A percentile compares a stretch with the other conserved stretches of the same genome.
Evolutionary conservation across 2,329 filamentous ascomycete species (phyloP).

Genomic region (Xylaria hypoxylon): DNA sequence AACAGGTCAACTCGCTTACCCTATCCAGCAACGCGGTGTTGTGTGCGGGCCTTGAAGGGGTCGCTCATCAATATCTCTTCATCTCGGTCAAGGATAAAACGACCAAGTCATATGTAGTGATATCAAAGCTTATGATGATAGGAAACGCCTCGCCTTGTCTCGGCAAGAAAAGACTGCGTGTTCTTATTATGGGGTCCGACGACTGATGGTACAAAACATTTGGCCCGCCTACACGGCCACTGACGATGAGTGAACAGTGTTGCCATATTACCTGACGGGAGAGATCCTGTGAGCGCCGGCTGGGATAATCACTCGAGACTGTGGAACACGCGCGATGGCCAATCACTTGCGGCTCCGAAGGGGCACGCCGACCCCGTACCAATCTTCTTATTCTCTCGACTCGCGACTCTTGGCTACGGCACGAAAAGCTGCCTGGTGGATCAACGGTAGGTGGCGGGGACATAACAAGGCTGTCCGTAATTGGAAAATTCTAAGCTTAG

Average conservation of each 20-base stretch:
- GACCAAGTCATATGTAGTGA: background rate
- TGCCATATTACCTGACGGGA: background rate
- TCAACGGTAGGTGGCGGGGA: background rate
- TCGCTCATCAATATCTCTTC: too few relatives aligned
- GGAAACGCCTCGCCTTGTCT: background rate
- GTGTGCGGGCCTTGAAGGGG: too few relatives aligned
- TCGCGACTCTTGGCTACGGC: background rate
- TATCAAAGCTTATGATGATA: background rate
- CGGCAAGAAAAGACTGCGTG: too few relatives aligned
- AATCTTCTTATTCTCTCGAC: background rate
- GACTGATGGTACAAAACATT: too few relatives aligned
- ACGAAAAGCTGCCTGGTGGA: background rate
- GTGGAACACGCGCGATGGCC: background rate
- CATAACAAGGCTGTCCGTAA: too few relatives aligned
- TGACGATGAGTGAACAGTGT: background rate
- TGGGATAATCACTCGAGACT: background rate
- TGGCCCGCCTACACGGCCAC: background rate
- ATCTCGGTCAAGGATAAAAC: too few relatives aligned
- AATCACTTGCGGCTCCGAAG: too few relatives aligned
- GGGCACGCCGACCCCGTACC: too few relatives aligned
- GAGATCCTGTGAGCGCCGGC: background rate
- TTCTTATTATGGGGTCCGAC: too few relatives aligned
- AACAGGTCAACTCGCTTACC: too few relatives aligned
- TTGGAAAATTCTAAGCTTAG: background rate
- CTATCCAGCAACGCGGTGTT: too few relatives aligned